Evolutionary conservation across 1,284 basidiomycete species (phyloP).

Genomic region (Fomes fomentarius): DNA sequence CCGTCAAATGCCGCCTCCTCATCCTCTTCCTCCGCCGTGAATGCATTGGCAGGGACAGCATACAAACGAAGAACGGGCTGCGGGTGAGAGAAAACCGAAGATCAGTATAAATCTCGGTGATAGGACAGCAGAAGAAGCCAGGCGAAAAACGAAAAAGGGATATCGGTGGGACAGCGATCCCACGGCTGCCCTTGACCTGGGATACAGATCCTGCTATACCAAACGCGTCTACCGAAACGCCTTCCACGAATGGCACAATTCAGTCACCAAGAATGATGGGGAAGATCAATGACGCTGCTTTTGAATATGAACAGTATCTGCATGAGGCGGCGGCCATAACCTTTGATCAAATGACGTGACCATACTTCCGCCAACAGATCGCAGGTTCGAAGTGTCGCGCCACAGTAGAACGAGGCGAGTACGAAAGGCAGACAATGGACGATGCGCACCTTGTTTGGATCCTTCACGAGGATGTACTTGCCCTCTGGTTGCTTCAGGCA

Average conservation of each 20-base stretch:
- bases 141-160: too few relatives aligned
- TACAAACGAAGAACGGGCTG: conserved; percentile 95
- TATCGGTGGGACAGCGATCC: conserved; percentile 11
- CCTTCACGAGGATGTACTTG: conserved; percentile 94
- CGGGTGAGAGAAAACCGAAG: conserved; percentile 4
- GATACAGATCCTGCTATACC: conserved; percentile 12
- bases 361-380: conserved; percentile 5
- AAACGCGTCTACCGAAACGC: conserved; percentile 2
- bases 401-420: not conserved
- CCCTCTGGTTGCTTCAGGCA: conserved; percentile 96
- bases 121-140: not conserved
- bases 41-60: conserved; percentile 86
- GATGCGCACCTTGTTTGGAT: conserved; percentile 88
- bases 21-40: conserved; percentile 67
- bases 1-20: conserved; percentile 53
- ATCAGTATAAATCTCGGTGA: conserved; percentile 9
- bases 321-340: not conserved
- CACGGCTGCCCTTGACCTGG: conserved; percentile 2
- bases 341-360: conserved; percentile 19
- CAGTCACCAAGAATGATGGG: conserved; percentile 14
- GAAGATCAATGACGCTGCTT: conserved; percentile 1
- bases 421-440: conserved; percentile 9
- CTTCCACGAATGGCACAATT: conserved; percentile 9
- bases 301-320: not conserved
- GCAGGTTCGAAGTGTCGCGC: conserved; percentile 1